Base-by-base conservation (phyloP, 2,329 filamentous ascomycete genomes). In the Diaporthe batatas region DNA sequence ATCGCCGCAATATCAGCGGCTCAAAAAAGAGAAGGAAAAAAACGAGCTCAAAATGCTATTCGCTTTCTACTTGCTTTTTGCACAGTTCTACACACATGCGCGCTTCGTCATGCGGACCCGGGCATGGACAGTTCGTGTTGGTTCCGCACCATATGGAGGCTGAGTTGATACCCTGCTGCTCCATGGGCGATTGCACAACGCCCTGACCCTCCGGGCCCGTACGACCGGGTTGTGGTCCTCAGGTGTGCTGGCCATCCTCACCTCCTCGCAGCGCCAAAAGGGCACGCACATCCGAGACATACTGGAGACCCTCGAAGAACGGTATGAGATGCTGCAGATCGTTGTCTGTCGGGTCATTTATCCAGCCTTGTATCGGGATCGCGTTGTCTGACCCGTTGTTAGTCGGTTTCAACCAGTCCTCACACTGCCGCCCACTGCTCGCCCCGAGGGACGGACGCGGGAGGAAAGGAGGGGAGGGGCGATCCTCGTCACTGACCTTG, bases 361-460 rank as follows among this genome's bases (percentile, higher is more conserved):
- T 98, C 96, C 96, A 99, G 80, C 96, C 96, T 85, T 98, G 96
- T 80, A 99, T 98, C 3, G 96, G 96, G 79, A 99, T 98, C 67
- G 96, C 96, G 84, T 99, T 99, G 83, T 99, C 96, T 99, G 79
- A 7, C 16, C 29, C 21, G n/a, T 18, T 62, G 74, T 78, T 76
- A 79, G 75, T 44, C 54, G 54, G 34, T 51, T 71, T 25, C 53
- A 14, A 25, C 39, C 18, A 36, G 58, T 42, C 16, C 18, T 3
- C 39, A 14, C 36, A 55, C 39, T 1, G 39, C 39, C 39, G 58
- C 39, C 23, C 10, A 23, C 29, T 29, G 58, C 39, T 21, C n/a
- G 14, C 16, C 47, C n/a, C 18, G 7, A 7, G 11, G 39, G 5
- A 8, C 8, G 36, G 44, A 21, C 44, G 18, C 18, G 16, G 18